Evolutionary conservation across 805 yeast genomes (phyloP).

Genomic region (Vanderwaltozyma verrucispora): DNA sequence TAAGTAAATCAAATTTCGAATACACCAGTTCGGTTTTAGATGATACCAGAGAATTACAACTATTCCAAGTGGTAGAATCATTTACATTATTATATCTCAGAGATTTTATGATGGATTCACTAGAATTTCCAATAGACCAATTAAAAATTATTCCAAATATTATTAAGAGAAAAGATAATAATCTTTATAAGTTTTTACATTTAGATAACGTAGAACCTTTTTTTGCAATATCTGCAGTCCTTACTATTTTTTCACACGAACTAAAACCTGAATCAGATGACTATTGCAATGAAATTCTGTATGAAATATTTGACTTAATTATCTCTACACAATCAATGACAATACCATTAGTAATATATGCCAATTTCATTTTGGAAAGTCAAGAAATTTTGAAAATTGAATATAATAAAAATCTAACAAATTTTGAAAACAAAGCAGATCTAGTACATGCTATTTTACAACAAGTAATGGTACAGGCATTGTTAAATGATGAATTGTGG

Average conservation of each 20-base stretch:
- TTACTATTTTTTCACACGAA: slow-evolving; percentile 76
- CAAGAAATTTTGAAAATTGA: slow-evolving; percentile 35
- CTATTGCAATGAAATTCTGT: slow-evolving; percentile 30
- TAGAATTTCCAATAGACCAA: slow-evolving; percentile 57
- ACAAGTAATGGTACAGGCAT: slow-evolving; percentile 24
- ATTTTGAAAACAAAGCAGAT: slow-evolving; percentile 28
- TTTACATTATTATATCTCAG: slow-evolving; percentile 56
- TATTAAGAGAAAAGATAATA: slow-evolving; percentile 38
- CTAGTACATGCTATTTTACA: slow-evolving; percentile 33
- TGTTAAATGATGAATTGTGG: slow-evolving; percentile 12
- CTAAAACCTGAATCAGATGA: slow-evolving; percentile 29
- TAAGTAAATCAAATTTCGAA: too few species aligned
- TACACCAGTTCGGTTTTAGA: too few species aligned
- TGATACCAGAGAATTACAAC: slow-evolving; percentile 24
- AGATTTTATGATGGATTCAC: slow-evolving; percentile 73
- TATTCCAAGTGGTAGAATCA: slow-evolving; percentile 39
- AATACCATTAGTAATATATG: slow-evolving; percentile 50
- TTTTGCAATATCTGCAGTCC: slow-evolving; percentile 64
- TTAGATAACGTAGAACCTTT: slow-evolving; percentile 42
- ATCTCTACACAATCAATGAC: slow-evolving; percentile 47
- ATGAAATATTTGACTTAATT: slow-evolving; percentile 59
- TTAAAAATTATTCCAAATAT: slow-evolving; percentile 56
- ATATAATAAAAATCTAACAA: slow-evolving; percentile 10
- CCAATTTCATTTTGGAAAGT: slow-evolving; percentile 38
- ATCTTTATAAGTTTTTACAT: slow-evolving; percentile 28